Percentiles rank a stretch among this genome's conserved stretches.
These are phyloP conservation scores for Laetiporus sulphureus DNA, from an alignment of 1,284 basidiomycete genomes.

Conservation along the genomic window DNA sequence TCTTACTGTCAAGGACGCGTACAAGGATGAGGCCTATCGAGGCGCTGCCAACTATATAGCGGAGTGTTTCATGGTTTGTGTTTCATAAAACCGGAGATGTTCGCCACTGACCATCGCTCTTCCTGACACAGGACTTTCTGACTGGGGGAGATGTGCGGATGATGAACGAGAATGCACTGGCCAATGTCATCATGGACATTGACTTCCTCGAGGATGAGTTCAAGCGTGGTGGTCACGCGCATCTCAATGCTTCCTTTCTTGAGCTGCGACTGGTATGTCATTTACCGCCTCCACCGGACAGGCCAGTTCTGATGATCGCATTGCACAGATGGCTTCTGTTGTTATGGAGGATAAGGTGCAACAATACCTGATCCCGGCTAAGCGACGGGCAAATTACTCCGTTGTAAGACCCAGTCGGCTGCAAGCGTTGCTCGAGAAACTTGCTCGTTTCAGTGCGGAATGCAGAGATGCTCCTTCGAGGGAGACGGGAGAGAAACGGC, in stretches of 20 bases:
- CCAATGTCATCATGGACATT: constrained; percentile 78
- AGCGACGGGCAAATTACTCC: constrained; percentile 69
- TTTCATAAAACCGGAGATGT: background rate
- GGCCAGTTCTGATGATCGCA: constrained; percentile 3
- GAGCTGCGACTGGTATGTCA: constrained; percentile 74
- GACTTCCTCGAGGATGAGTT: constrained; percentile 83
- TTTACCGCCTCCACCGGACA: background rate
- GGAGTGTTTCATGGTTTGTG: constrained; percentile 72
- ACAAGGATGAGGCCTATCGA: constrained; percentile 86
- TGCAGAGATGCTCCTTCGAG: constrained; percentile 52
- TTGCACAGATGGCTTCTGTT: constrained; percentile 67
- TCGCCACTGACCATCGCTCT: too few species aligned
- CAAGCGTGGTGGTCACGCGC: constrained; percentile 61
- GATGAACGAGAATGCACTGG: constrained; percentile 86
- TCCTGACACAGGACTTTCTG: constrained; percentile 58
- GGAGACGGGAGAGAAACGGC: constrained; percentile 63
- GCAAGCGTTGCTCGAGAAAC: constrained; percentile 76
- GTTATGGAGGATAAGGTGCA: constrained; percentile 69
- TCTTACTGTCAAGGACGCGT: constrained; percentile 75
- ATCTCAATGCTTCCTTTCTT: constrained; percentile 70
- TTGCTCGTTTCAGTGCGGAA: constrained; percentile 59
- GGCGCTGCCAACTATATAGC: constrained; percentile 85
- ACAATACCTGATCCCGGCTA: constrained; percentile 72
- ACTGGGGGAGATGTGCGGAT: constrained; percentile 69
- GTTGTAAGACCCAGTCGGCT: constrained; percentile 69